These are phyloP conservation scores for Myriosclerotinia curreyana DNA, from an alignment of 2,329 filamentous ascomycete species.

Conservation along the genomic window DNA sequence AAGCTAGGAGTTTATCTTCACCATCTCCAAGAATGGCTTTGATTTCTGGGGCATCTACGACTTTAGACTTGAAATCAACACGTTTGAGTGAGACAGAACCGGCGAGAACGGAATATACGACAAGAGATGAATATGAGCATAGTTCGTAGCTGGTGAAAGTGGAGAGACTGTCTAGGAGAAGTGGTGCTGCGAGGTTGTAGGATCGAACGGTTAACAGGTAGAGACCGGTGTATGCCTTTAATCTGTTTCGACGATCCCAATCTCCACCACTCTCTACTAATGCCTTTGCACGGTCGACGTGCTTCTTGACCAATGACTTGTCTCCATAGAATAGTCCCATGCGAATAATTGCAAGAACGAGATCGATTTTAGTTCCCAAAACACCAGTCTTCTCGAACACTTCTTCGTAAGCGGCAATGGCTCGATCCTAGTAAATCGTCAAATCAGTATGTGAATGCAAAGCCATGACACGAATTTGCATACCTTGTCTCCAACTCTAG, in stretches of 20 bases:
- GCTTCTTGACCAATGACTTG: constrained; percentile 87
- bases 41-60: constrained; percentile 97
- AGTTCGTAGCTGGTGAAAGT: constrained; percentile 99
- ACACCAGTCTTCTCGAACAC: constrained; percentile 97
- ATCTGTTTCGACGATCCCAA: constrained; percentile 95
- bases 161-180: constrained; percentile 93
- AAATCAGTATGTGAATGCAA: constrained; percentile 27
- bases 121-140: constrained; percentile 91
- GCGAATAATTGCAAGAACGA: constrained; percentile 93
- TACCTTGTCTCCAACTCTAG: constrained; percentile 94
- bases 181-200: constrained; percentile 82
- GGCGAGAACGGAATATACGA: constrained; percentile 92
- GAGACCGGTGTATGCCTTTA: constrained; percentile 97
- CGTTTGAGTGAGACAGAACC: constrained; percentile 93
- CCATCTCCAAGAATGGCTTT: constrained; percentile 91
- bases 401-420: constrained; percentile 86
- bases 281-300: constrained; percentile 81
- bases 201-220: constrained; percentile 90
- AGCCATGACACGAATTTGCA: constrained; percentile 24
- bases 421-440: constrained; percentile 68
- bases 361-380: constrained; percentile 93
- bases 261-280: constrained; percentile 94
- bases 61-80: constrained; percentile 98
- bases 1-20: constrained; percentile 80
- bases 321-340: constrained; percentile 96